Evolutionary conservation across 73 alveolate genomes (phyloP).

Genomic region (Loxodes magnus): DNA sequence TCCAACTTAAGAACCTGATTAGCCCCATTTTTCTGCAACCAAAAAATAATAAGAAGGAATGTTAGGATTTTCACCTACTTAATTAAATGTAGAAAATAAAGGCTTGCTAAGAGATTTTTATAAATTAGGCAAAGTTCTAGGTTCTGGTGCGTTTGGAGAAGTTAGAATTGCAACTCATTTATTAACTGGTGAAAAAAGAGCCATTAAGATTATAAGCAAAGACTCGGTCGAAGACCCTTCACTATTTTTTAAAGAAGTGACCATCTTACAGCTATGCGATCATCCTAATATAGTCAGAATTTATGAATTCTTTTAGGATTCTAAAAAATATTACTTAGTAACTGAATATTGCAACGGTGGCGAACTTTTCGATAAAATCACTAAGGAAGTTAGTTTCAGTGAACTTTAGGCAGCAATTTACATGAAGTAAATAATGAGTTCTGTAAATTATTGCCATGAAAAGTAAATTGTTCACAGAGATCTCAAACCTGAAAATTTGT

Average conservation of each 20-base stretch:
- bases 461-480: slow-evolving; percentile 75
- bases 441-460: slow-evolving; percentile 65
- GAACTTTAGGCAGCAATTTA: slow-evolving; percentile 61
- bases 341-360: slow-evolving; percentile 54
- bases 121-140: slow-evolving; percentile 42
- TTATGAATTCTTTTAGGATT: slow-evolving; percentile 34
- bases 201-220: slow-evolving; percentile 47
- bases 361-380: slow-evolving; percentile 64
- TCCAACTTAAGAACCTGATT: no score
- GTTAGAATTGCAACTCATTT: slow-evolving; percentile 48
- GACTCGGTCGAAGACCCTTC: slow-evolving; percentile 11
- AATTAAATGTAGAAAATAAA: slow-evolving; percentile 1
- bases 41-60: no score
- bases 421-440: slow-evolving; percentile 54
- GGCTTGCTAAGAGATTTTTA: slow-evolving; percentile 22
- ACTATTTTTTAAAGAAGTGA: slow-evolving; percentile 17
- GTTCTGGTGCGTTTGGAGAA: slow-evolving; percentile 60
- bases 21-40: no score
- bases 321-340: slow-evolving; percentile 25
- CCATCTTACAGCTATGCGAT: slow-evolving; percentile 25
- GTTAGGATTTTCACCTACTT: no score
- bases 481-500: slow-evolving; percentile 76
- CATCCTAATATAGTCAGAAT: slow-evolving; percentile 38
- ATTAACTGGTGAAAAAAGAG: slow-evolving; percentile 45
- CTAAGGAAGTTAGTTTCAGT: slow-evolving; percentile 37